Percentiles rank a stretch among this genome's conserved stretches.
phyloP scores from a whole-genome alignment of 768 basidiomycete genomes.

The Collybia sp. region DNA sequence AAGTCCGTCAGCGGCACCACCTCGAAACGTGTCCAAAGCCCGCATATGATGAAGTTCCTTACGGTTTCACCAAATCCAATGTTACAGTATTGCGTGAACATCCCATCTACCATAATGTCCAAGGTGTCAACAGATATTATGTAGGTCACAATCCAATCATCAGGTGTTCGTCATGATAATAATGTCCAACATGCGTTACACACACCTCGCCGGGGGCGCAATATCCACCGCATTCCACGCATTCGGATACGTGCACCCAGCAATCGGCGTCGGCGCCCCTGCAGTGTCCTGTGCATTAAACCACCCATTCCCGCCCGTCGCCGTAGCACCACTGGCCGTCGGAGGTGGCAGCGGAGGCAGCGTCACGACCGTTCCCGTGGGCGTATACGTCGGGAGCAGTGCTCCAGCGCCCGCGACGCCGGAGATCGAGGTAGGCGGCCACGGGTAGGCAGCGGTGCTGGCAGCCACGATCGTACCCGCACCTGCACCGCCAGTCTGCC shows the following conservation, averaged over 20 bases:
- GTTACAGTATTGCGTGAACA: no score
- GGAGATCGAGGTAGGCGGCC: constrained; percentile 62
- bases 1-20: no score
- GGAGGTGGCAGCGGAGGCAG: constrained; percentile 40
- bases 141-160: no score
- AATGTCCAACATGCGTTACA: no score
- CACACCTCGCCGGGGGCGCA: no score
- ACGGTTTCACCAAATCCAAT: no score
- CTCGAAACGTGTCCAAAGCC: no score
- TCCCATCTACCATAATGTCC: no score
- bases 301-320: constrained; percentile 50
- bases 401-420: constrained; percentile 18
- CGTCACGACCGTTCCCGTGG: constrained; percentile 57
- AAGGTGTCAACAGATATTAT: no score
- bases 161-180: no score
- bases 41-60: no score
- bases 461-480: constrained; percentile 45
- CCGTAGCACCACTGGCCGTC: constrained; percentile 31
- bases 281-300: constrained; percentile 43
- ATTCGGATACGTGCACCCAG: constrained; percentile 56
- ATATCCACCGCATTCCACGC: constrained; percentile 30
- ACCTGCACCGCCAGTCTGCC: constrained; percentile 66
- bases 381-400: constrained; percentile 54
- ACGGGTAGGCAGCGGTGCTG: constrained; percentile 37
- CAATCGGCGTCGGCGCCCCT: constrained; percentile 39